phyloP scores from a whole-genome alignment of 441 rosid species.

The Populus hybrid region DNA sequence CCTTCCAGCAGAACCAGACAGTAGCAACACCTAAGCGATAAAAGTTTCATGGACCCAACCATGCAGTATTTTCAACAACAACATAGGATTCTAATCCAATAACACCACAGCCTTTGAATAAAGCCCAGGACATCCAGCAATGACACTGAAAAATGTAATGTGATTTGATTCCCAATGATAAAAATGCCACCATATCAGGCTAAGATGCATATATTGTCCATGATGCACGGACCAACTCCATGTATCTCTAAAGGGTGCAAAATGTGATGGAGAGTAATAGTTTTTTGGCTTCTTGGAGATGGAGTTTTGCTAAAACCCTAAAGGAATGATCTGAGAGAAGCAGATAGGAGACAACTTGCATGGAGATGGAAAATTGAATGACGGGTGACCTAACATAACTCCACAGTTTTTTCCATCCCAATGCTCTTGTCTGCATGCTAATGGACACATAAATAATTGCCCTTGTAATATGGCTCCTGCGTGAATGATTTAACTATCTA shows the following conservation, averaged over 20 bases:
- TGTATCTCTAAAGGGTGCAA: conserved; percentile 16
- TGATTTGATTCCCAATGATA: conserved; percentile 19
- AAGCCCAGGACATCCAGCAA: neutral
- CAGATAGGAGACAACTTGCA: conserved; percentile 30
- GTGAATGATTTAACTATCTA: neutral
- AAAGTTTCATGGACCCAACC: conserved; percentile 17
- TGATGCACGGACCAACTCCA: neutral
- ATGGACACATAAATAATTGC: conserved; percentile 31
- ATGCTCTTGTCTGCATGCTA: conserved; percentile 45
- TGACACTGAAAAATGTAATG: neutral
- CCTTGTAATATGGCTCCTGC: conserved; percentile 10
- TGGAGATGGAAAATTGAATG: conserved; percentile 33
- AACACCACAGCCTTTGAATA: neutral
- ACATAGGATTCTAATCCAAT: conserved; percentile 31
- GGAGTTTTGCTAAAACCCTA: conserved; percentile 37
- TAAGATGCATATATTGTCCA: neutral
- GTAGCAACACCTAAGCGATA: conserved; percentile 19
- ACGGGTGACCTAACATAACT: conserved; percentile 39
- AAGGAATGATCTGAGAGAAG: conserved; percentile 21
- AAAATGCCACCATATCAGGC: conserved; percentile 8
- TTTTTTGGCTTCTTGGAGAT: conserved; percentile 37
- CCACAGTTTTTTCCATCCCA: conserved; percentile 26
- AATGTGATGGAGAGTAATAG: conserved; percentile 10
- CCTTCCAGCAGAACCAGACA: conserved; percentile 23
- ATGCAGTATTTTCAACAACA: neutral